Evolutionary conservation across 331 rosid species (phyloP), one percentile per base, ranked within the genome.

Genomic region (Spiraea crenata): DNA sequence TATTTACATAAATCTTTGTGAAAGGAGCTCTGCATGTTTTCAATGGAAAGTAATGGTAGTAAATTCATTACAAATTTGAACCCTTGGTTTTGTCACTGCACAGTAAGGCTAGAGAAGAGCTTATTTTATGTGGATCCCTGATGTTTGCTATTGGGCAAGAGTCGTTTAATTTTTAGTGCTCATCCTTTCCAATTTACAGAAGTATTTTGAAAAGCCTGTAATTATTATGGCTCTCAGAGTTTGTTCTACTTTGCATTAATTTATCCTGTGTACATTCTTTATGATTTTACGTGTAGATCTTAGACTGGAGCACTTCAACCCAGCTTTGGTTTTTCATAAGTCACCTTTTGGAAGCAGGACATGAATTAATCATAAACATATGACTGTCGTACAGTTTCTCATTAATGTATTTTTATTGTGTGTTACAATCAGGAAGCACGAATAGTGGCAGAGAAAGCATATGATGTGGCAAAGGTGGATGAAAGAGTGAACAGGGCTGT

Each of bases 401-500:
- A 35, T 10, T 45, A 57, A 44, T 42, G 35, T 14, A 13, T 10
- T 45, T 3, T 14, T 1, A 16, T 56, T 51, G 2, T 38, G 52
- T 39, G 70, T 19, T 54, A 49, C 75, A 31, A 80, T 76, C 85
- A 95, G 99, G 99, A 95, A 82, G 97, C 97, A 51, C 86, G 96
- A 65, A 81, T 90, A 77, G 95, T 97, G 3, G 95, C 96, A 2
- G 92, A 88, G 81, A 95, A 81, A 72, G 96, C 99, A 39, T 87
- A 91, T 55, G 89, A 89, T 49, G 90, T 91, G 58, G 83, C 86
- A 7, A 95, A 91, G 86, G 97, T 91, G 68, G 99, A 95, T 35
- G 99, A 95, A 75, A 85, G 99, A 81, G 99, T 91, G 67, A 91
- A 86, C 78, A 85, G 91, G 82, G 91, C 97, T 42, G 96, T 91